phyloP scores from a whole-genome alignment of 352 stramenopile genomes.

The Phytophthora foliorum region DNA sequence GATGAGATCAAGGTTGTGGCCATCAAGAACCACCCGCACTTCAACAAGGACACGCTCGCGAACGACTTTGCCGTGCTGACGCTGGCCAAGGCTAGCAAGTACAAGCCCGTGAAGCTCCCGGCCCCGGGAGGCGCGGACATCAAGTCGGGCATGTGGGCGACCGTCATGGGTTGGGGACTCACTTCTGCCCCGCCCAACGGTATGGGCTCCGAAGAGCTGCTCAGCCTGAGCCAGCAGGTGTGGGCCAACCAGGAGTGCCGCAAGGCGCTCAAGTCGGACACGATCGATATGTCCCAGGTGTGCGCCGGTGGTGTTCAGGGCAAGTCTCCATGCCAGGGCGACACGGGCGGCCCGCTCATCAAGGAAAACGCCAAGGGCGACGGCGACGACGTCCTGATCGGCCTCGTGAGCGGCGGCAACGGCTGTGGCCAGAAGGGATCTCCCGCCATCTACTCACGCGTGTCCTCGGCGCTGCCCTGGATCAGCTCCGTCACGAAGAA shows the following conservation, averaged over 20 bases:
- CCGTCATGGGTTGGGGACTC: slow-evolving; percentile 34
- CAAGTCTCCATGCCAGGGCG: slow-evolving; percentile 45
- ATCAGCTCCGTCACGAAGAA: slow-evolving; percentile 33
- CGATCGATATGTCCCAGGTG: slow-evolving; percentile 32
- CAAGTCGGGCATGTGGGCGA: slow-evolving; percentile 25
- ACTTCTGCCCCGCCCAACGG: slow-evolving; percentile 8
- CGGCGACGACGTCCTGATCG: slow-evolving; percentile 52
- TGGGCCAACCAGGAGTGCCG: slow-evolving; percentile 23
- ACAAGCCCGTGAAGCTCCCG: slow-evolving; percentile 39
- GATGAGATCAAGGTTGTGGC: slow-evolving; percentile 44
- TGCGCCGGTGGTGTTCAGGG: slow-evolving; percentile 36
- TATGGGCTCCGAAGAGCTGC: slow-evolving; percentile 25
- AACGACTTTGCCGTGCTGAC: slow-evolving; percentile 53
- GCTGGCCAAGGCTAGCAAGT: slow-evolving; percentile 30
- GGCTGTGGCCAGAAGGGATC: slow-evolving; percentile 41
- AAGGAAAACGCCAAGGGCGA: slow-evolving; percentile 29
- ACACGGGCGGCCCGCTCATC: slow-evolving; percentile 45
- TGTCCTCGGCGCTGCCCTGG: slow-evolving; percentile 31
- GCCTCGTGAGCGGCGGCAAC: slow-evolving; percentile 53
- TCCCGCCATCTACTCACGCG: slow-evolving; percentile 31
- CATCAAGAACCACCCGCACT: slow-evolving; percentile 49
- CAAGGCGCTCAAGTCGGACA: slow-evolving; percentile 19
- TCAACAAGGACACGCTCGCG: slow-evolving; percentile 26
- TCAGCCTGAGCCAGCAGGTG: slow-evolving; percentile 18
- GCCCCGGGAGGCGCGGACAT: slow-evolving; percentile 22